These are phyloP conservation scores for Mycena amicta DNA, from an alignment of 768 basidiomycete species.

Conservation along the genomic window DNA sequence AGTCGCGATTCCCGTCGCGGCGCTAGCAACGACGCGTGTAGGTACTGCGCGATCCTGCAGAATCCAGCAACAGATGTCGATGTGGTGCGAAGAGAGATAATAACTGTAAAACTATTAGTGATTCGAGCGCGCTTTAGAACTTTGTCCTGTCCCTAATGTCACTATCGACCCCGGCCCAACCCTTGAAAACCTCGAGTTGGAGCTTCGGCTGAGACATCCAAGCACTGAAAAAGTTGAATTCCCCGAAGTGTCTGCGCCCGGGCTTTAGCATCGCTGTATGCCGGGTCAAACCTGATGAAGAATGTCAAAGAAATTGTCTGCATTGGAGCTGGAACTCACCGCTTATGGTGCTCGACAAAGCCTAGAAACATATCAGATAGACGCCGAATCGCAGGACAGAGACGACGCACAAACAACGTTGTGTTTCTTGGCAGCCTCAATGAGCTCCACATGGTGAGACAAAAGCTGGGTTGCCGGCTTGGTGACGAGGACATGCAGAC, in stretches of 20 bases:
- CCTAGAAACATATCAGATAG: conserved; percentile 10
- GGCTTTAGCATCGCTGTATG: conserved; percentile 87
- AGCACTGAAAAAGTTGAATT: conserved; percentile 94
- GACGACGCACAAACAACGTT: conserved; percentile 62
- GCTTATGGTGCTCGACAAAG: conserved; percentile 95
- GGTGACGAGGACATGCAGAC: conserved; percentile 88
- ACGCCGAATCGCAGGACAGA: no score
- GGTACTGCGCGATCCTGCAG: conserved; percentile 74
- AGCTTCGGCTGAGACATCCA: conserved; percentile 99
- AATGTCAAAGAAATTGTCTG: neutral
- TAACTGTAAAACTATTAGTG: conserved; percentile 52
- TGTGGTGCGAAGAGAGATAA: conserved; percentile 94
- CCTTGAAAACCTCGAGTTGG: conserved; percentile 91
- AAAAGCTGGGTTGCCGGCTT: conserved; percentile 91
- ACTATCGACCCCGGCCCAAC: conserved; percentile 94
- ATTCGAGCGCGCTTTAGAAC: neutral
- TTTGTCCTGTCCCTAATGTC: conserved; percentile 69
- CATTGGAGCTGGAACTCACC: conserved; percentile 48
- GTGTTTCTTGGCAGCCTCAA: conserved; percentile 75
- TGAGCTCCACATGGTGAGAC: conserved; percentile 77
- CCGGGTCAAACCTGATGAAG: conserved; percentile 73
- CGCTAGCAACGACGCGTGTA: conserved; percentile 87
- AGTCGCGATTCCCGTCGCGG: conserved; percentile 89
- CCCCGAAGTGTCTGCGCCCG: conserved; percentile 75
- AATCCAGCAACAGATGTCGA: conserved; percentile 88